Evolutionary conservation across 192 early-diverging fungal genomes (phyloP), one percentile per base, ranked within the genome.

Genomic region (Rhizoclosmatium globosum): DNA sequence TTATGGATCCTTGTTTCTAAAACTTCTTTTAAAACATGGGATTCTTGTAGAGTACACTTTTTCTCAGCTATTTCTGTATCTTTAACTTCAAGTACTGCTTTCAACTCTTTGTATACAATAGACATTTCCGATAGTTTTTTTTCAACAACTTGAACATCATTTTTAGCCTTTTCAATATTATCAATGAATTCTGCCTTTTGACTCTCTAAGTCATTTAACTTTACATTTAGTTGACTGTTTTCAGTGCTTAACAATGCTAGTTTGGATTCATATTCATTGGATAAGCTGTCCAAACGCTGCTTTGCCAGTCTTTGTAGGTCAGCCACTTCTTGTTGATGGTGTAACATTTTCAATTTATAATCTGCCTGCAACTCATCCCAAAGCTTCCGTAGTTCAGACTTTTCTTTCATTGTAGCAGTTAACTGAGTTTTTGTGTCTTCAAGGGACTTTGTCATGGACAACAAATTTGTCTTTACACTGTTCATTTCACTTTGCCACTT

Each of bases 241-340:
- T 11, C 11, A 17, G 15, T 64, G 21, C 31, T 64, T 13, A 64
- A 39, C 13, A 41, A 39, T 39, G 62, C 62, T 68, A 48, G 31
- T 56, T 71, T 50, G 0, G 3, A 50, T 71, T 71, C 50, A 15
- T 31, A 42, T 17, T 71, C 53, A 1, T 7, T 19, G 31, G 1
- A 56, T 15, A 39, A 50, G 4, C 6, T 17, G 19, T 48, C 69
- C 21, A 57, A 56, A 15, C 17, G 42, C 57, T 43, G 31, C 39
- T 59, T 48, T n/a, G 4, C 13, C 13, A 47, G 7, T 45, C 15
- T 21, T 44, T 44, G 31, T 6, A 62, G 59, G 41, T 74, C 72
- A 46, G 19, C 9, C 1, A 71, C 13, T 58, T 71, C 70, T 43
- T 71, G n/a, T 56, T 71, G 70, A 71, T 57, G 70, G n/a, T 23